phyloP scores from a whole-genome alignment of 305 asterid genomes.

The Fraxinus velutina region DNA sequence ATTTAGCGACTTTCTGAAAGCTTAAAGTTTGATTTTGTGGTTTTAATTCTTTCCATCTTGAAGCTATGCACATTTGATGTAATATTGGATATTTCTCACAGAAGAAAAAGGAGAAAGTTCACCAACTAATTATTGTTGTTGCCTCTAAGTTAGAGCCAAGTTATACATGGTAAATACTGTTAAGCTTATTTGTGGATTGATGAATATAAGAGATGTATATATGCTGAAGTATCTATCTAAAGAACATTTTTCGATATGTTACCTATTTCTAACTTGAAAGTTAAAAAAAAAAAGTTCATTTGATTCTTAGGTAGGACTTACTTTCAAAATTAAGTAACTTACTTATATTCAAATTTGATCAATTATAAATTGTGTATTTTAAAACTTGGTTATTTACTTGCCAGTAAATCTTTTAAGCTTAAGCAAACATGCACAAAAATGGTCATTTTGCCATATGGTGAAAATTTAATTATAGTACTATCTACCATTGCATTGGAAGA shows the following conservation, averaged over 20 bases:
- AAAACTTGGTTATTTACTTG: not conserved
- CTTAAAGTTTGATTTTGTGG: not conserved
- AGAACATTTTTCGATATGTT: not conserved
- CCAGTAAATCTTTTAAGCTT: not conserved
- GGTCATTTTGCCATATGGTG: not conserved
- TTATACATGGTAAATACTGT: not conserved
- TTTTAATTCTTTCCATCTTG: not conserved
- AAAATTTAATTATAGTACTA: not conserved
- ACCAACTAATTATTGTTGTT: not conserved
- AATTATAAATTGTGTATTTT: not conserved
- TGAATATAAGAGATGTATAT: not conserved
- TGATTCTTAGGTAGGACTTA: not conserved
- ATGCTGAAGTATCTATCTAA: not conserved
- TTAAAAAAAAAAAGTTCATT: not conserved
- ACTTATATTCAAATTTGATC: not conserved
- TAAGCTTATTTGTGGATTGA: not conserved
- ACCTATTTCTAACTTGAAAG: not conserved
- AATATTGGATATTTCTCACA: slow-evolving; percentile 3
- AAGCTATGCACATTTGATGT: slow-evolving; percentile 14
- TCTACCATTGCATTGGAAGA: not conserved
- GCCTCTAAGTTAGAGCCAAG: not conserved
- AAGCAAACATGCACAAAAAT: not conserved
- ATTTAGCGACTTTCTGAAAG: slow-evolving; percentile 12
- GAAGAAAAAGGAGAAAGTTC: not conserved
- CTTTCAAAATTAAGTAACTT: not conserved